phyloP scores from a whole-genome alignment of 2,329 filamentous ascomycete genomes.

The Calonectria leucothoes region DNA sequence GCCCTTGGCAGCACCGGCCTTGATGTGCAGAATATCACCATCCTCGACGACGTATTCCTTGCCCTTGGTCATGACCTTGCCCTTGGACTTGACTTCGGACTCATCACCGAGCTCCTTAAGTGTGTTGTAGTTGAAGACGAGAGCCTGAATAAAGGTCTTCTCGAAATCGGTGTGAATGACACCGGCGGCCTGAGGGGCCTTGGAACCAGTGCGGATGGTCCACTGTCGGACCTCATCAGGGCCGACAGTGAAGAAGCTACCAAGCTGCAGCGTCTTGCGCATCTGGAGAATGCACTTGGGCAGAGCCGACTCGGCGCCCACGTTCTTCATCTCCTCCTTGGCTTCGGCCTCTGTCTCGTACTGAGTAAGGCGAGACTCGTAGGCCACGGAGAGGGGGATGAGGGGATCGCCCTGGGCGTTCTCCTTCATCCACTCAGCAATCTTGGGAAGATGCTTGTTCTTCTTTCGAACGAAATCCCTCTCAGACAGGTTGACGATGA shows the following conservation, averaged over 20 bases:
- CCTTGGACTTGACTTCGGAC: slow-evolving; percentile 87
- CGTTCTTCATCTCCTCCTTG: slow-evolving; percentile 86
- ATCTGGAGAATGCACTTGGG: slow-evolving; percentile 94
- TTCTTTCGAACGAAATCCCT: slow-evolving; percentile 98
- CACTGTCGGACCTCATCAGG: slow-evolving; percentile 97
- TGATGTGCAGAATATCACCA: slow-evolving; percentile 87
- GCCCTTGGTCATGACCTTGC: slow-evolving; percentile 98
- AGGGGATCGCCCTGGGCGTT: slow-evolving; percentile 89
- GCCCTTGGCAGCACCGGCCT: slow-evolving; percentile 84
- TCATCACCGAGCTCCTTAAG: slow-evolving; percentile 93
- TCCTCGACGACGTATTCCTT: slow-evolving; percentile 95
- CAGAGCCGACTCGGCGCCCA: slow-evolving; percentile 87
- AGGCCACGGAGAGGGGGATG: slow-evolving; percentile 91
- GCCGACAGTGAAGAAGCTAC: slow-evolving; percentile 97
- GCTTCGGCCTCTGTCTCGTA: slow-evolving; percentile 81
- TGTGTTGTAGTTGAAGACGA: slow-evolving; percentile 89
- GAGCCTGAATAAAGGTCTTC: slow-evolving; percentile 98
- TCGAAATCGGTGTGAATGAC: slow-evolving; percentile 99
- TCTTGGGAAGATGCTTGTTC: slow-evolving; percentile 97
- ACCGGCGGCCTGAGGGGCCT: slow-evolving; percentile 97
- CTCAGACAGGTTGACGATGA: slow-evolving; percentile 96
- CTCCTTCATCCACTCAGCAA: slow-evolving; percentile 95
- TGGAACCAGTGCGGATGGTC: slow-evolving; percentile 95
- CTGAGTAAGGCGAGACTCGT: slow-evolving; percentile 90
- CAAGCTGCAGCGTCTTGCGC: slow-evolving; percentile 90